Evolutionary conservation across 202 grass and related monocot genomes (phyloP).

Genomic region (Schoenoplectus triqueter): DNA sequence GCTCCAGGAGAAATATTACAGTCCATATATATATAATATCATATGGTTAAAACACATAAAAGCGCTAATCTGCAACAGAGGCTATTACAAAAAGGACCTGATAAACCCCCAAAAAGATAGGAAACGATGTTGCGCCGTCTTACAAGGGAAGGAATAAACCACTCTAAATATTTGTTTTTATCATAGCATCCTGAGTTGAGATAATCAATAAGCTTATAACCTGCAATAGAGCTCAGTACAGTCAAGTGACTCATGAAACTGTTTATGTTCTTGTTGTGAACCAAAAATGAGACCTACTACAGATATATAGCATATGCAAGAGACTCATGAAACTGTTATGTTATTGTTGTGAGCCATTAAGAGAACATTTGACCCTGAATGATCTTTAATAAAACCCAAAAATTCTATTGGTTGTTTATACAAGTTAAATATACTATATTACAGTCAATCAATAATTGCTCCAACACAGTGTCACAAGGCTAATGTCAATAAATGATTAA

Average conservation of each 20-base stretch:
- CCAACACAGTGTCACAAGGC: neutral
- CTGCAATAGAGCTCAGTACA: conserved; percentile 5
- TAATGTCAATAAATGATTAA: neutral
- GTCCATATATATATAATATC: conserved; percentile 32
- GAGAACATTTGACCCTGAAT: neutral
- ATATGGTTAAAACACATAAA: conserved; percentile 17
- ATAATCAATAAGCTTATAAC: conserved; percentile 31
- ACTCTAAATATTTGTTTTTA: conserved; percentile 14
- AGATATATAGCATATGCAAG: neutral
- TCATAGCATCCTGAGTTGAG: conserved; percentile 13
- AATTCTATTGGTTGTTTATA: neutral
- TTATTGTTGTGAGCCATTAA: neutral
- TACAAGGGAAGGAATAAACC: conserved; percentile 30
- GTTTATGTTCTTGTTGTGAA: neutral
- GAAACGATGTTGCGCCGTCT: conserved; percentile 2
- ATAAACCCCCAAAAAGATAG: conserved; percentile 20
- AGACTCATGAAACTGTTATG: neutral
- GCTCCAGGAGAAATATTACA: conserved; percentile 25
- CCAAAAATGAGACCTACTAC: neutral
- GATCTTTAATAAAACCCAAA: neutral
- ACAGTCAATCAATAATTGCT: neutral
- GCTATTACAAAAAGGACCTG: conserved; percentile 34
- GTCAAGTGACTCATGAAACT: neutral
- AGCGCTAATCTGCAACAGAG: conserved; percentile 34
- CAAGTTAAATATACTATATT: neutral